Evolutionary conservation across 202 grass and related monocot genomes (phyloP), one percentile per base, ranked within the genome.

Genomic region (Panicum virgatum): DNA sequence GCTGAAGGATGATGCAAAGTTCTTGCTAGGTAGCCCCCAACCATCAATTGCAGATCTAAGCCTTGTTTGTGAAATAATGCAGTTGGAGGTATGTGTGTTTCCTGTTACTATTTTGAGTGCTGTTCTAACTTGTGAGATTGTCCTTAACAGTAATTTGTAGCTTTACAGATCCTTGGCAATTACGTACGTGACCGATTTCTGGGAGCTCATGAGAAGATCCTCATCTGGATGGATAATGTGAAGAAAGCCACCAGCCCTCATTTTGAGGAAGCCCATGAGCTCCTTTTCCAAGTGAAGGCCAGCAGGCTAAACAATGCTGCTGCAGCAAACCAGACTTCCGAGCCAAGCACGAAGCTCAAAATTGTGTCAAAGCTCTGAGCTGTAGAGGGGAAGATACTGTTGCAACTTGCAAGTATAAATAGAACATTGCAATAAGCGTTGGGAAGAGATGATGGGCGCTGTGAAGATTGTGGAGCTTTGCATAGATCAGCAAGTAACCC

Each of bases 31-130:
- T 62, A 93, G 58, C 39, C 90, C 77, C 40, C 86, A 85, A 62
- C 92, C 92, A 72, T 90, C 92, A 2, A 90, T 98, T 61, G 90
- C 92, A 50, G 92, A 98, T 82, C 86, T 98, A 62, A 91, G 92
- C 87, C 92, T 98, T 76, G 90, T 93, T 47, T 98, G 96, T 56
- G 96, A 98, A 81, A 92, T 98, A 72, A 93, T 91, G 90, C 90
- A 98, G 57, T 61, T 95, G 43, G 92, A 98, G 92, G 96, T 95
- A 93, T 25, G 75, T 76, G 5, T 5, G 6, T 51, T 39, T 69
- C 30, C 29, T 75, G 45, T 50, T 59, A 6, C 11, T 66, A 7
- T 19, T 40, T 32, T 11, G 8, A 39, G 14, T 42, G 15, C 32
- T 22, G 30, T 20, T 34, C 32, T 34, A 4, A 34, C 32, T 34